Evolutionary conservation across 495 filamentous ascomycete genomes (phyloP).

Genomic region (Neurospora africana): DNA sequence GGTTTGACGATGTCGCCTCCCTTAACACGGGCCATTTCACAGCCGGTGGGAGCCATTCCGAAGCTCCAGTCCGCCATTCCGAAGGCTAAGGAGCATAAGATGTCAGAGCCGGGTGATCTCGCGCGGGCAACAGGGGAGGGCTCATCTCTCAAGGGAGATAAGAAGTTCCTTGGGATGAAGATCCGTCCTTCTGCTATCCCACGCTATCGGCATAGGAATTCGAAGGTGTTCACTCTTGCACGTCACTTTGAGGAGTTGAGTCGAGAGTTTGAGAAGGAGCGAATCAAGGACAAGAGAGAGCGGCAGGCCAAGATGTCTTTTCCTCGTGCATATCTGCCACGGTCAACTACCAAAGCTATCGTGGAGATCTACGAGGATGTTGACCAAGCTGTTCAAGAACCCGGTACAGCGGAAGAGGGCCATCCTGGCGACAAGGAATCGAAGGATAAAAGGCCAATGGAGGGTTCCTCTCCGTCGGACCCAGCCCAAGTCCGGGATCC

Average conservation of each 20-base stretch:
- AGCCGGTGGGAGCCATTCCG: slow-evolving; percentile 40
- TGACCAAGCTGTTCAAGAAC: slow-evolving; percentile 81
- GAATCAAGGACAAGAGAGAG: slow-evolving; percentile 72
- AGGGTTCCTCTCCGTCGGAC: slow-evolving; percentile 15
- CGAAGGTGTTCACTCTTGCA: slow-evolving; percentile 76
- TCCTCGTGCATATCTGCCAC: slow-evolving; percentile 68
- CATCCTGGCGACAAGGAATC: slow-evolving; percentile 12
- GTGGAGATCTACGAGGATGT: slow-evolving; percentile 94
- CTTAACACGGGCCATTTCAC: slow-evolving; percentile 58
- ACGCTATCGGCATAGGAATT: slow-evolving; percentile 63
- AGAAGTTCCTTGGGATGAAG: slow-evolving; percentile 59
- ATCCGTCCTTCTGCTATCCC: slow-evolving; percentile 72
- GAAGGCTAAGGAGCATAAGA: slow-evolving; percentile 30
- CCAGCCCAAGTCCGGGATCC: slow-evolving; percentile 8
- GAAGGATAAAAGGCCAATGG: slow-evolving; percentile 8
- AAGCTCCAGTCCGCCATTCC: slow-evolving; percentile 21
- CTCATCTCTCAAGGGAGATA: slow-evolving; percentile 45
- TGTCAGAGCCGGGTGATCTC: slow-evolving; percentile 18
- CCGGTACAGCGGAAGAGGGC: slow-evolving; percentile 62
- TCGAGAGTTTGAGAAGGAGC: slow-evolving; percentile 92
- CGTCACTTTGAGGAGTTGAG: slow-evolving; percentile 95
- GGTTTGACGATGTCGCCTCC: slow-evolving; percentile 48
- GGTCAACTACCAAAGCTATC: slow-evolving; percentile 87
- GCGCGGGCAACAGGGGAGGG: slow-evolving; percentile 19
- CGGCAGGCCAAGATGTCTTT: slow-evolving; percentile 71